Conservation (phyloP, 441 rosid genomes). For the Populus hybrid region DNA sequence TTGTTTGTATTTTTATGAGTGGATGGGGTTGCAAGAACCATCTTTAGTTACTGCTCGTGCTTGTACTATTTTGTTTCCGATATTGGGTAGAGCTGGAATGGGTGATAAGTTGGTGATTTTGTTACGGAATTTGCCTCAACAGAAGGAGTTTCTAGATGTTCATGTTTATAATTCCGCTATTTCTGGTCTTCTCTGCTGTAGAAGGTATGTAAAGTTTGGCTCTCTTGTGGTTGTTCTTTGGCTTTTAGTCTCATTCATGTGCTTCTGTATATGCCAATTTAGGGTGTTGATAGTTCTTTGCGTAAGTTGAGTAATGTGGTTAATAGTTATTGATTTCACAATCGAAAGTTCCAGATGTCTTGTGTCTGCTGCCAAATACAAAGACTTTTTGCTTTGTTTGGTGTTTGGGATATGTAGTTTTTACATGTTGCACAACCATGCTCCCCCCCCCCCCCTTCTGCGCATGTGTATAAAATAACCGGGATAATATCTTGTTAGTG, state of each 20-base stretch:
- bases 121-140: constrained; percentile 56
- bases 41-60: constrained; percentile 62
- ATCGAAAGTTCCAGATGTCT: neutral
- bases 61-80: constrained; percentile 63
- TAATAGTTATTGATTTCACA: neutral
- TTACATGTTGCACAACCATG: neutral
- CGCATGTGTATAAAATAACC: neutral
- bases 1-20: constrained; percentile 70
- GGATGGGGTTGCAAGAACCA: constrained; percentile 82
- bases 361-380: neutral
- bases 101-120: constrained; percentile 54
- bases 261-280: neutral
- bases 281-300: neutral
- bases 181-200: constrained; percentile 56
- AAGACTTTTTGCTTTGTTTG: neutral
- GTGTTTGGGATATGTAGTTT: neutral
- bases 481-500: neutral
- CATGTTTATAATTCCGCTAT: constrained; percentile 77
- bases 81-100: constrained; percentile 63
- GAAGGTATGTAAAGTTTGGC: constrained; percentile 37
- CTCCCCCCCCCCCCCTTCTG: neutral
- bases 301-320: neutral
- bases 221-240: neutral
- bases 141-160: constrained; percentile 53
- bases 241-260: neutral